Evolutionary conservation across 106 monocot genomes (phyloP).

Genomic region (Dioscorea alata): DNA sequence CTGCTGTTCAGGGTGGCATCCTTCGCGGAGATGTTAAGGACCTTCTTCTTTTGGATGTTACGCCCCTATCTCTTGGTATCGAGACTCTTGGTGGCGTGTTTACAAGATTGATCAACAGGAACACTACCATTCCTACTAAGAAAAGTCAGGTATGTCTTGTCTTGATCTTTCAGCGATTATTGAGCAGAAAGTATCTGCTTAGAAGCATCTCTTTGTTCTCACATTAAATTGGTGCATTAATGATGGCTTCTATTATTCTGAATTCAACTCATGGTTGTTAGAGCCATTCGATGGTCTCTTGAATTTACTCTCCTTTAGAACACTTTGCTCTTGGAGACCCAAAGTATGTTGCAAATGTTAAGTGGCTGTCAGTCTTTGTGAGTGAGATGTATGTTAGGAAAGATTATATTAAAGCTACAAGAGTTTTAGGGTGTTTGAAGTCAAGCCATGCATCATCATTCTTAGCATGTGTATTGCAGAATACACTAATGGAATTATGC

Average conservation of each 20-base stretch:
- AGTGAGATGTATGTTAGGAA: too few species aligned
- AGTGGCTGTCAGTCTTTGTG: too few species aligned
- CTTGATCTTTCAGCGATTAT: not conserved
- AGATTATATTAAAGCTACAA: too few species aligned
- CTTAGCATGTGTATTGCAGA: too few species aligned
- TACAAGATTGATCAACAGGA: slow-evolving; percentile 60
- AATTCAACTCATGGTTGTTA: too few species aligned
- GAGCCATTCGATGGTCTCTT: not conserved
- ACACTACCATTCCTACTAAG: slow-evolving; percentile 72
- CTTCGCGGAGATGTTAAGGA: slow-evolving; percentile 84
- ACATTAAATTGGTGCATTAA: not conserved
- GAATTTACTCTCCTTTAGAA: not conserved
- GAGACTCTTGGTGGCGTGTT: slow-evolving; percentile 77
- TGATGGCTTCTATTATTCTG: too few species aligned
- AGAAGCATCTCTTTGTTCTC: not conserved
- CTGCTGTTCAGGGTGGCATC: slow-evolving; percentile 76
- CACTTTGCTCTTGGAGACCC: not conserved
- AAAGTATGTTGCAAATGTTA: too few species aligned
- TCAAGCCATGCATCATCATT: too few species aligned
- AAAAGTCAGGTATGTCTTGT: slow-evolving; percentile 57
- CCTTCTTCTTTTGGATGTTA: slow-evolving; percentile 65
- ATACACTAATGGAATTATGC: too few species aligned
- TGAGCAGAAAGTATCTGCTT: too few species aligned
- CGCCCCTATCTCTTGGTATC: slow-evolving; percentile 64
- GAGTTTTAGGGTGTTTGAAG: too few species aligned